Percentiles rank a stretch among this genome's conserved stretches.
Evolutionary conservation across 2,329 filamentous ascomycete species (phyloP).

Genomic region (Botrytis medusae): DNA sequence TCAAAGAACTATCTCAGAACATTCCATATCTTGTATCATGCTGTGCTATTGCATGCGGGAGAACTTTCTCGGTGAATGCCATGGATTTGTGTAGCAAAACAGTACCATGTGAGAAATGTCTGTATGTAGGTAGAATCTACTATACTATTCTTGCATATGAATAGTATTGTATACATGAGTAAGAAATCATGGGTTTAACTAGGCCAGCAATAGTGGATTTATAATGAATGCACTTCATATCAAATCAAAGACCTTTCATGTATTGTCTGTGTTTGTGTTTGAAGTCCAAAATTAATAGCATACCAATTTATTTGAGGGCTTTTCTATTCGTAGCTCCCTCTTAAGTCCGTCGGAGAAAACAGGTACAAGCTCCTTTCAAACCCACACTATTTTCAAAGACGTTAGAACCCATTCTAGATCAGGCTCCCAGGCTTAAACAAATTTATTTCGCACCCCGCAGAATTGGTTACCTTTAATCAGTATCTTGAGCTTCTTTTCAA

Average conservation of each 20-base stretch:
- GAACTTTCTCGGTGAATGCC: not conserved
- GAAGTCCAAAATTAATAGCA: not conserved
- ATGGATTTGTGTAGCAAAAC: not conserved
- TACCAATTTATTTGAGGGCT: not conserved
- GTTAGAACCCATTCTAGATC: not conserved
- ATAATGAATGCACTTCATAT: not conserved
- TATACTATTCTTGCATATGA: not conserved
- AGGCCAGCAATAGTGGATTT: not conserved
- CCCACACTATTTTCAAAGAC: not conserved
- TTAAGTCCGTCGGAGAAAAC: constrained; percentile 19
- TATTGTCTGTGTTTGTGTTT: not conserved
- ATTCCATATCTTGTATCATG: not conserved
- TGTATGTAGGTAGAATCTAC: not conserved
- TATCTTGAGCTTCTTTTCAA: constrained; percentile 22
- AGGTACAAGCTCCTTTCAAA: not conserved
- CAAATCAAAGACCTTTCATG: not conserved
- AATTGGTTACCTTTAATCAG: constrained; percentile 6
- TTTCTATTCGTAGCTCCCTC: not conserved
- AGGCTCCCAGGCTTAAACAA: constrained; percentile 14
- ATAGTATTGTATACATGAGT: not conserved
- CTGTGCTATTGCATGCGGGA: not conserved
- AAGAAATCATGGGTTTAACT: not conserved
- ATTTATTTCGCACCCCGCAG: constrained; percentile 22
- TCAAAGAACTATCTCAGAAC: not conserved
- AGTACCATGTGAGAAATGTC: not conserved